Evolutionary conservation across 495 filamentous ascomycete genomes (phyloP).

Genomic region (Aspergillus cavernicola): DNA sequence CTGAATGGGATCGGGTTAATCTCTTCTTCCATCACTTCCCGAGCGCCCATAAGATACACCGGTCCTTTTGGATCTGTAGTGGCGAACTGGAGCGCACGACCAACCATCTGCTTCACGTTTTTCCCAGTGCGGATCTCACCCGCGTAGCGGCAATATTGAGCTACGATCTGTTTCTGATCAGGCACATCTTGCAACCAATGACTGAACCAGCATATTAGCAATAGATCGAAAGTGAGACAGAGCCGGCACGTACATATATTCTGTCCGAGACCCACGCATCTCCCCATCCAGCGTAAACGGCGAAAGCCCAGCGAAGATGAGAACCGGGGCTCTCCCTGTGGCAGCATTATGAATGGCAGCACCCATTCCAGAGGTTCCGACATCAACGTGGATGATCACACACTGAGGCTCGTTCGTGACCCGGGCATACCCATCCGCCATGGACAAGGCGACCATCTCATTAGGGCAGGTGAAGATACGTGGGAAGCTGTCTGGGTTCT

Average conservation of each 20-base stretch:
- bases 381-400: constrained; percentile 94
- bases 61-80: constrained; percentile 77
- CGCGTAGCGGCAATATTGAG: constrained; percentile 88
- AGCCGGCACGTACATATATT: too few relatives aligned
- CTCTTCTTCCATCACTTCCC: constrained; percentile 92
- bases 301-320: constrained; percentile 87
- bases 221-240: too few relatives aligned
- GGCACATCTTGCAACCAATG: constrained; percentile 98
- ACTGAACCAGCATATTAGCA: too few relatives aligned
- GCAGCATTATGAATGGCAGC: constrained; percentile 90
- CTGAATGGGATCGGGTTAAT: too few relatives aligned
- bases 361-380: constrained; percentile 86
- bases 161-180: constrained; percentile 86
- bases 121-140: constrained; percentile 85
- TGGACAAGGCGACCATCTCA: constrained; percentile 97
- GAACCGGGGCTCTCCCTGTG: constrained; percentile 76
- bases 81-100: constrained; percentile 84
- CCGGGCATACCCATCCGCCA: constrained; percentile 92
- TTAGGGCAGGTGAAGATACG: constrained; percentile 90
- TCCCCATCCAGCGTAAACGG: constrained; percentile 91
- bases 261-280: constrained; percentile 74
- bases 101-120: constrained; percentile 91
- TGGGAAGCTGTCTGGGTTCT: constrained; percentile 65
- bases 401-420: constrained; percentile 79
- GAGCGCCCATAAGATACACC: constrained; percentile 76